Conservation (phyloP, 352 stramenopile species). For the Globisporangium takayamanum region DNA sequence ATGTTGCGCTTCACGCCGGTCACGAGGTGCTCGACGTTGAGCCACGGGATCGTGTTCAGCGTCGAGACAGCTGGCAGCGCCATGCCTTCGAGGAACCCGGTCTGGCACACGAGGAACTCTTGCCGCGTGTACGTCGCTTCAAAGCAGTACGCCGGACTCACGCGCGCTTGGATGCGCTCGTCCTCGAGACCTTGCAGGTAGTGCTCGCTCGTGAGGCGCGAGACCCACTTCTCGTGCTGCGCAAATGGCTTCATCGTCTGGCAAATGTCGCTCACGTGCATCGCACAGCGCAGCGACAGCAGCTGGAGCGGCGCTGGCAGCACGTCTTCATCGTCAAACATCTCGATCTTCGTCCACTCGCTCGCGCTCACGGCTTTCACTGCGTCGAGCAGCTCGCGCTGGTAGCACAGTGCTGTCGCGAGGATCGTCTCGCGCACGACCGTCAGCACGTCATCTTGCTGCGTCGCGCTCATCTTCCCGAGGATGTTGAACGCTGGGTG, state of each 20-base stretch:
- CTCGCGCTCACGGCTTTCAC: slow-evolving; percentile 29
- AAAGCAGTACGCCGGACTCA: slow-evolving; percentile 50
- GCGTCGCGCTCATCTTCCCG: slow-evolving; percentile 34
- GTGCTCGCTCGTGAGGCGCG: slow-evolving; percentile 61
- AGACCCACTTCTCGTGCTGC: slow-evolving; percentile 73
- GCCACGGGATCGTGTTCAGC: slow-evolving; percentile 57
- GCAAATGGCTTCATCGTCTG: slow-evolving; percentile 80
- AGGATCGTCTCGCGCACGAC: slow-evolving; percentile 64
- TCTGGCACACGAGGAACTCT: slow-evolving; percentile 46
- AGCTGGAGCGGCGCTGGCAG: slow-evolving; percentile 46
- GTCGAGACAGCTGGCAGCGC: slow-evolving; percentile 44
- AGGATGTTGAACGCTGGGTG: slow-evolving; percentile 47
- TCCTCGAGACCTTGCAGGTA: slow-evolving; percentile 70
- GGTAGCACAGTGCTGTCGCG: slow-evolving; percentile 73
- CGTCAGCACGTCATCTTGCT: slow-evolving; percentile 47
- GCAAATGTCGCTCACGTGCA: slow-evolving; percentile 80
- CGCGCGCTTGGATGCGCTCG: slow-evolving; percentile 22
- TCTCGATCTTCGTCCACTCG: slow-evolving; percentile 36
- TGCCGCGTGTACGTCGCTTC: slow-evolving; percentile 41
- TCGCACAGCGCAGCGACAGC: slow-evolving; percentile 48
- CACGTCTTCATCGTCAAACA: slow-evolving; percentile 13
- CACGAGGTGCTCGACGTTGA: slow-evolving; percentile 47
- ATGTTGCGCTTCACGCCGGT: slow-evolving; percentile 59
- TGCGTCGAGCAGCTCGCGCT: slow-evolving; percentile 62
- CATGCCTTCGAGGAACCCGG: slow-evolving; percentile 54